Percentiles rank a stretch among this genome's conserved stretches.
Evolutionary conservation across 192 early-diverging fungal genomes (phyloP).

Genomic region (Powellomyces hirtus): DNA sequence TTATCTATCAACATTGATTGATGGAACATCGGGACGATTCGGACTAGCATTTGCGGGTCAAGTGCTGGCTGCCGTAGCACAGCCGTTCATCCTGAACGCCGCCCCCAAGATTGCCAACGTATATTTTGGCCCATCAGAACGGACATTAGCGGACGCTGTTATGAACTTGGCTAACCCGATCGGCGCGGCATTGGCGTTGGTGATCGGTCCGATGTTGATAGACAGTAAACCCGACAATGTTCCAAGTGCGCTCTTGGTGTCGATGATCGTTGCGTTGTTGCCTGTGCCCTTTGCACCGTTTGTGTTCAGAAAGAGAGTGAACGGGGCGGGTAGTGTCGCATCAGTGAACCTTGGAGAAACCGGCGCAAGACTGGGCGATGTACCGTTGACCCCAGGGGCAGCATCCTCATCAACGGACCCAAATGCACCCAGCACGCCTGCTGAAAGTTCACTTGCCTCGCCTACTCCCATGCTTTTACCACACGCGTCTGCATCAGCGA

Average conservation of each 20-base stretch:
- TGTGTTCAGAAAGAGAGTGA: background rate
- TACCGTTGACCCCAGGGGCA: too few relatives aligned
- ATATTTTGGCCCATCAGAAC: background rate
- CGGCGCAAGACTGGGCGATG: too few relatives aligned
- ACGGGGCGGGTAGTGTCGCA: background rate
- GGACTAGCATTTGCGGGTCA: conserved; percentile 14
- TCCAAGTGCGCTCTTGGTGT: background rate
- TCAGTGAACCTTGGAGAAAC: too few relatives aligned
- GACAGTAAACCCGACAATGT: background rate
- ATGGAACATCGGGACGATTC: background rate
- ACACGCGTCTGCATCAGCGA: background rate
- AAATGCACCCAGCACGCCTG: too few relatives aligned
- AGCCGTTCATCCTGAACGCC: conserved; percentile 16
- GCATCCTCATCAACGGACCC: too few relatives aligned
- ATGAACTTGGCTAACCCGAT: conserved; percentile 20
- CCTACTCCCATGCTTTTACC: too few relatives aligned
- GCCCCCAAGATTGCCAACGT: conserved; percentile 17
- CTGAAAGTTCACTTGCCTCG: too few relatives aligned
- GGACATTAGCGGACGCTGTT: conserved; percentile 11
- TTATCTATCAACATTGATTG: background rate
- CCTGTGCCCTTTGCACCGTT: conserved; percentile 8
- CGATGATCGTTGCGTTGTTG: background rate
- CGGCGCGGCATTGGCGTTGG: conserved; percentile 16
- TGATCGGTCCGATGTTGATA: conserved; percentile 1
- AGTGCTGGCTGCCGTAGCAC: background rate